Base-by-base conservation (phyloP, 176 grass and related monocot species). In the Tuctoria greenei region DNA sequence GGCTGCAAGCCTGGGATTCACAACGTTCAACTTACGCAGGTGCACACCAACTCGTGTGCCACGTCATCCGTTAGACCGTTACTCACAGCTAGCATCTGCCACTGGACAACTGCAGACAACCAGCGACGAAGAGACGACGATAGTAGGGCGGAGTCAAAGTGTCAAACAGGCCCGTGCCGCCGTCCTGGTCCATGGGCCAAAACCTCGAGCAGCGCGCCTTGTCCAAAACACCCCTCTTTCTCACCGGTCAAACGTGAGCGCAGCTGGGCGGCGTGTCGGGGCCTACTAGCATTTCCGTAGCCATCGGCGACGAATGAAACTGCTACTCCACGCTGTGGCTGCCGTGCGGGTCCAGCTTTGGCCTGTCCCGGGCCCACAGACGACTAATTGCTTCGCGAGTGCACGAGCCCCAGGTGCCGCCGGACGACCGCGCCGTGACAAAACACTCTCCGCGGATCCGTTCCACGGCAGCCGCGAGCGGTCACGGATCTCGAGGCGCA, bases 381-480 rank as follows among this genome's bases (percentile, higher is more conserved):
- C 12, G 41, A 18, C 31, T 71, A 61, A 71, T 75, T 76, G 24
- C 63, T 25, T 45, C 24, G 49, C 36, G 36, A 44, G 39, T 23
- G 56, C 74, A 65, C 74, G 20, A 78, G 64, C 24, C 79, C 73
- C 67, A 60, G 74, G 46, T 67, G 67, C 78, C 85, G 67, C 78
- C 85, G 67, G 51, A 10, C 51, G 51, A 74, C 85, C 74, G 61
- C 51, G 44, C 17, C 5, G 26, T 14, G 68, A 35, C 18, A 35
- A 13, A n/a, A n/a, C 35, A 16, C 4, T 7, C 8, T 26, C 24
- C 3, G 10, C 0, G 26, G 62, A 55, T 54, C 1, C 25, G 38
- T 65, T 57, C 16, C 69, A 88, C 55, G 2, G 20, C 1, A 2
- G 7, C 3, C 0, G 0, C 1, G 2, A 31, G 3, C 31, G 0